Percentiles rank a stretch among this genome's conserved stretches.
Evolutionary conservation across 805 yeast genomes (phyloP).

Genomic region (Millerozyma acaciae): DNA sequence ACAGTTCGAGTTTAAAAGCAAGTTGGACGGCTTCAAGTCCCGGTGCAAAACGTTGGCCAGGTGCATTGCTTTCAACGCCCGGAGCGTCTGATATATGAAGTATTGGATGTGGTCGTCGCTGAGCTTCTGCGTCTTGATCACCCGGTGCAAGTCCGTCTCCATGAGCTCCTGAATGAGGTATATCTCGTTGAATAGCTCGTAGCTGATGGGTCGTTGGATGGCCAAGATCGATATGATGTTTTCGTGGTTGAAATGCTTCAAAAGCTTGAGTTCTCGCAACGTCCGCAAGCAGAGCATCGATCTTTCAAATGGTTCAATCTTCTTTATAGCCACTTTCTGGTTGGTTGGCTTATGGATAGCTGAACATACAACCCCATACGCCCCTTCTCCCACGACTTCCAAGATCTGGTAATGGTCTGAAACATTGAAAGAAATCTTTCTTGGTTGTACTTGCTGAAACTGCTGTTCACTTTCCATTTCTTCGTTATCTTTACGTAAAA

Average conservation of each 20-base stretch:
- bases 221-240: slow-evolving; percentile 88
- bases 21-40: slow-evolving; percentile 86
- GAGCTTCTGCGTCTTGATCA: slow-evolving; percentile 74
- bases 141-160: slow-evolving; percentile 85
- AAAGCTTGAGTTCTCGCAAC: slow-evolving; percentile 79
- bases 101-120: slow-evolving; percentile 94
- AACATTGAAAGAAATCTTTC: slow-evolving; percentile 66
- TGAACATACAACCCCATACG: slow-evolving; percentile 90
- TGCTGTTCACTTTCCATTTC: slow-evolving; percentile 1
- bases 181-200: slow-evolving; percentile 78
- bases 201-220: slow-evolving; percentile 76
- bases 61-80: slow-evolving; percentile 88
- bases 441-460: slow-evolving; percentile 6
- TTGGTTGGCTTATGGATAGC: slow-evolving; percentile 84
- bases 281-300: slow-evolving; percentile 87
- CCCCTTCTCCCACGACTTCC: slow-evolving; percentile 91
- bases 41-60: slow-evolving; percentile 93
- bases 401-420: slow-evolving; percentile 81
- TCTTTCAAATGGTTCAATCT: slow-evolving; percentile 87
- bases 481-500: not conserved
- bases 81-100: slow-evolving; percentile 83
- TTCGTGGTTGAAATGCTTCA: slow-evolving; percentile 90
- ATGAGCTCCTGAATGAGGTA: slow-evolving; percentile 83
- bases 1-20: slow-evolving; percentile 85
- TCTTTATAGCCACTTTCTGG: slow-evolving; percentile 91